A percentile compares a stretch with the other conserved stretches of the same genome.
phyloP scores from a whole-genome alignment of 306 rosid genomes.

The Astragalus glycyphyllos region DNA sequence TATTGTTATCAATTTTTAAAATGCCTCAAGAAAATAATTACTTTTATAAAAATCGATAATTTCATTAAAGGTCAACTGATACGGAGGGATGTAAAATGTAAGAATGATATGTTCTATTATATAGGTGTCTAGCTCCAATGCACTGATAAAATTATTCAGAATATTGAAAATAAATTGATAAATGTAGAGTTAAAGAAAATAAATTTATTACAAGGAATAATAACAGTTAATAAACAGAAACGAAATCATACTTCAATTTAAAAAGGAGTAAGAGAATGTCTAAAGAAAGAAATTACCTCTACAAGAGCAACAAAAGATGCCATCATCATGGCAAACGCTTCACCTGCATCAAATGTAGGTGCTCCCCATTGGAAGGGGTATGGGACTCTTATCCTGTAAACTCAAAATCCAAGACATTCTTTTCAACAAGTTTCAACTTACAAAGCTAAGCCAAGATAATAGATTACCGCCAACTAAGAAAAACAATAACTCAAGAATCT shows the following conservation, averaged over 20 bases:
- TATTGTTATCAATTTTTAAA: not conserved
- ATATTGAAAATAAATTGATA: slow-evolving; percentile 12
- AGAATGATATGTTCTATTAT: slow-evolving; percentile 9
- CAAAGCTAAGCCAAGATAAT: slow-evolving; percentile 25
- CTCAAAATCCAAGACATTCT: slow-evolving; percentile 40
- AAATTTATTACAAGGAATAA: slow-evolving; percentile 22
- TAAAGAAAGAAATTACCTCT: slow-evolving; percentile 67
- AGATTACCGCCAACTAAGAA: not conserved
- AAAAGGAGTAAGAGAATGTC: slow-evolving; percentile 16
- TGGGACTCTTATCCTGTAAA: slow-evolving; percentile 95
- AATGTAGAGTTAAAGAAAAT: slow-evolving; percentile 8
- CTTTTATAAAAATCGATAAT: slow-evolving; percentile 2
- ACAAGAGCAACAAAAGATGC: slow-evolving; percentile 90
- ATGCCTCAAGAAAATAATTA: too few relatives aligned
- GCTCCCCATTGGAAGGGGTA: slow-evolving; percentile 99
- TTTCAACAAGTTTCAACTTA: slow-evolving; percentile 36
- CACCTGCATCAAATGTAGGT: slow-evolving; percentile 97
- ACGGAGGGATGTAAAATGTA: not conserved
- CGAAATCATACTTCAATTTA: slow-evolving; percentile 7
- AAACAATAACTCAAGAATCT: slow-evolving; percentile 29
- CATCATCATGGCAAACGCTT: slow-evolving; percentile 99
- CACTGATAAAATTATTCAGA: slow-evolving; percentile 10
- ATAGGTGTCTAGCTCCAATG: not conserved
- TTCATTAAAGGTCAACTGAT: not conserved
- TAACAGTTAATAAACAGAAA: slow-evolving; percentile 27